Evolutionary conservation across 139 green algal species (phyloP), one percentile per base, ranked within the genome.

Genomic region (Coccomyxa sp.): DNA sequence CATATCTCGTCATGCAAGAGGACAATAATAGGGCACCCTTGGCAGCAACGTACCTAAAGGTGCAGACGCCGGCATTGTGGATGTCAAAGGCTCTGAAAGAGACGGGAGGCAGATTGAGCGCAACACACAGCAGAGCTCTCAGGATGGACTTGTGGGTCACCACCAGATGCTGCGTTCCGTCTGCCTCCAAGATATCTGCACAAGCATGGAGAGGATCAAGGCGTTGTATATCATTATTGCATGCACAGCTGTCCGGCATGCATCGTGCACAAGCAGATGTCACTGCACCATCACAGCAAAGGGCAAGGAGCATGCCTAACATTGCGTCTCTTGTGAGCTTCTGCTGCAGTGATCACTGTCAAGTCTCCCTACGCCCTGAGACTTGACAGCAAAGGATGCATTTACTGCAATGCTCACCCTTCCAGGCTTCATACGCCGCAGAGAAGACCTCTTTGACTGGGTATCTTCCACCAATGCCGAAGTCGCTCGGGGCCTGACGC

Each of bases 141-240:
- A 94, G 77, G 18, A 94, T 83, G 31, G 82, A 90, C 81, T 93
- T 94, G 84, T 94, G 90, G 2, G 90, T 90, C 16, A 94, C 84
- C 0, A 94, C 83, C 6, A 94, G 82, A 33, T 92, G 83, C 5
- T 18, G 76, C 22, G 36, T 64, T 31, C 89, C 89, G 33, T 73
- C 75, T 12, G 77, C 78, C 36, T 75, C 33, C 37, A 88, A 38
- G 4, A 88, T 80, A 18, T 80, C 81, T 85, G 77, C 70, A 73
- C 71, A 76, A 29, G 39, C 50, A 6, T 3, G 18, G 27, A 64
- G 18, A 64, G 3, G 50, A 18, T n/a, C n/a, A n/a, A 64, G 50
- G 5, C 2, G 22, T 64, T 64, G 50, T 64, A 7, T 7, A 64
- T 64, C 50, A 12, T 14, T 64, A 22, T 64, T 6, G 50, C 2